Base-by-base conservation (phyloP, 2,329 filamentous ascomycete genomes). In the Zasmidium citrigriseum region DNA sequence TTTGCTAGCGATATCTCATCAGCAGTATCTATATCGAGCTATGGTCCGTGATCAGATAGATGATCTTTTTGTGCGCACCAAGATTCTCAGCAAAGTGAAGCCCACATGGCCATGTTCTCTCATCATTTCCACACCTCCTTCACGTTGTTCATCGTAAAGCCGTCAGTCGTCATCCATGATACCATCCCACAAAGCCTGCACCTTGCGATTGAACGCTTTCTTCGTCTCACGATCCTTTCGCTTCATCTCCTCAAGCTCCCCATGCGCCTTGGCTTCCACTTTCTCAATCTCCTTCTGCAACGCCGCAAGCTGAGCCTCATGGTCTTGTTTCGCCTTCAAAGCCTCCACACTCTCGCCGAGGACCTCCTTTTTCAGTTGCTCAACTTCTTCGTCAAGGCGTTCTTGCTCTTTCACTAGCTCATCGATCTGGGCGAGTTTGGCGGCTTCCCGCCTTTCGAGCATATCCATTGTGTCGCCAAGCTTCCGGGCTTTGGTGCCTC, bases 401-500 rank as follows among this genome's bases (percentile, higher is more conserved):
- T 38, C 24, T 12, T 65, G 57, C 54, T 69, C 58, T 34, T 58
- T 27, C 41, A 52, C 53, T 1, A 68, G 50, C 25, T 54, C 48
- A 11, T 24, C 16, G 25, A 67, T 46, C 52, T 64, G 60, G 9
- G 29, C 57, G 11, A 50, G 46, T 23, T 65, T 63, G 9, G 52
- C 47, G 10, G 54, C 54, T 11, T 52, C 41, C 5, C 61, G 57
- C 29, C 59, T 54, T 12, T 52, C 44, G 34, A 66, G 63, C 2
- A 57, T 57, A n/a, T 58, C 46, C 27, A 64, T 54, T 34, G 66
- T 64, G 11, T 62, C 60, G 29, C 61, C 64, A 25, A 72, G 55
- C n/a, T 55, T 58, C 44, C 16, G 18, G 11, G 29, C 11, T 22
- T 44, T 55, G 34, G 50, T 25, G 48, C 66, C 62, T 22, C 57